Base-by-base conservation (phyloP, 2,329 filamentous ascomycete species). In the Trichoderma gracile region DNA sequence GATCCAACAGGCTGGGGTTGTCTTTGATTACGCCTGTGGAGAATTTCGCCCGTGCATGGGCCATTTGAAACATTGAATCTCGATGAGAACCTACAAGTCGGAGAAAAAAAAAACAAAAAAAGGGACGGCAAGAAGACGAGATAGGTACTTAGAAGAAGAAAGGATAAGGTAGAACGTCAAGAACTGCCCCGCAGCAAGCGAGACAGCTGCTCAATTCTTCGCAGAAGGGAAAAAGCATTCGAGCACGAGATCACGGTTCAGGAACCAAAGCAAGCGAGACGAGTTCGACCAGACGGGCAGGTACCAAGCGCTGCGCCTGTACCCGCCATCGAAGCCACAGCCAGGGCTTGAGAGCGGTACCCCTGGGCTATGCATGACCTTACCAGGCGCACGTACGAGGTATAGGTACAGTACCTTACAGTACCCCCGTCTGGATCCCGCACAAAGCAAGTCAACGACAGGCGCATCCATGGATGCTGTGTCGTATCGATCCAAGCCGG, bases 251-350 rank as follows among this genome's bases (percentile, higher is more conserved):
- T 49, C 43, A 49, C 42, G 19, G 57, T 62, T 27, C 59, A 62
- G 59, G 59, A 62, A 62, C 59, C 59, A 40, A 40, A 46, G 49
- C 59, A 38, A 46, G 49, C 59, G 50, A 54, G 59, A 54, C 59
- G 45, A 49, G 49, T 54, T 53, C 40, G 59, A 54, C 59, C 33
- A 54, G 47, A 49, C 45, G 53, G 47, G 59, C 50, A 62, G 59
- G 59, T 62, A 62, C 59, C 49, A 17, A 17, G 25, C 19, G n/a
- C 50, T 27, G 23, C 40, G 43, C 43, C 25, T 62, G 49, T 62
- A 62, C 59, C n/a, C 25, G 8, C 9, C 12, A 1, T n/a, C 19
- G 19, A 40, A 25, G 49, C 40, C 19, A 46, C 27, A 17, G n/a
- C 25, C 42, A 19, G 40, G 59, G 59, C 59, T n/a, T 45, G 2